These are phyloP conservation scores for Echeveria elegans DNA, from an alignment of 164 flowering plant species.

Conservation along the genomic window DNA sequence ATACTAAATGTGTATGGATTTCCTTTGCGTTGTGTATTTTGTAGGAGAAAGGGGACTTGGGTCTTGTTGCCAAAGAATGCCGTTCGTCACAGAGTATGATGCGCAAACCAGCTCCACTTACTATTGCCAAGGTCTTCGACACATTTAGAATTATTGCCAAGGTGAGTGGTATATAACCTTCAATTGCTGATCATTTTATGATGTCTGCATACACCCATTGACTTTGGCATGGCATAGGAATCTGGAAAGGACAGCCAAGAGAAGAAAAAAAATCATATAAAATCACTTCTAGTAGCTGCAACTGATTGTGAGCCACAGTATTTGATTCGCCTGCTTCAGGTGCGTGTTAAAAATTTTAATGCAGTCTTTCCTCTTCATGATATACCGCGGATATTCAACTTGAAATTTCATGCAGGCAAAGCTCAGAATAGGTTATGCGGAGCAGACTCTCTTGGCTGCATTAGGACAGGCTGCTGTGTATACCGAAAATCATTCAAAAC, in stretches of 20 bases:
- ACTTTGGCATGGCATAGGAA: slow-evolving; percentile 31
- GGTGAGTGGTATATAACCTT: slow-evolving; percentile 26
- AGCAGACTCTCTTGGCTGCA: slow-evolving; percentile 85
- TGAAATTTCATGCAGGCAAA: slow-evolving; percentile 47
- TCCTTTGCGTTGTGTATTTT: background rate
- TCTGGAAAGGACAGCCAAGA: slow-evolving; percentile 91
- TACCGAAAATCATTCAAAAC: slow-evolving; percentile 46
- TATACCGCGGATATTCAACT: background rate
- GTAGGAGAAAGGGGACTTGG: slow-evolving; percentile 83
- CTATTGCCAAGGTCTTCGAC: slow-evolving; percentile 75
- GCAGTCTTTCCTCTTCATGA: background rate
- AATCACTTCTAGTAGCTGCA: slow-evolving; percentile 87
- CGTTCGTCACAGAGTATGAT: slow-evolving; percentile 77
- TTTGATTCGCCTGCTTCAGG: slow-evolving; percentile 90
- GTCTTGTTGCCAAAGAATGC: slow-evolving; percentile 87
- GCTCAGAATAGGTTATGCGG: slow-evolving; percentile 85
- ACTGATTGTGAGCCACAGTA: slow-evolving; percentile 93
- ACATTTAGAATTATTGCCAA: slow-evolving; percentile 78
- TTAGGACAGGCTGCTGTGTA: slow-evolving; percentile 86
- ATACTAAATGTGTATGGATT: background rate
- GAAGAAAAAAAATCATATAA: slow-evolving; percentile 82
- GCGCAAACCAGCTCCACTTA: slow-evolving; percentile 67
- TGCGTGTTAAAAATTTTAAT: slow-evolving; percentile 13
- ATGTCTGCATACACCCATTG: background rate
- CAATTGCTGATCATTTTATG: background rate